Evolutionary conservation across 1,284 basidiomycete genomes (phyloP).

Genomic region (Puccinia horiana): DNA sequence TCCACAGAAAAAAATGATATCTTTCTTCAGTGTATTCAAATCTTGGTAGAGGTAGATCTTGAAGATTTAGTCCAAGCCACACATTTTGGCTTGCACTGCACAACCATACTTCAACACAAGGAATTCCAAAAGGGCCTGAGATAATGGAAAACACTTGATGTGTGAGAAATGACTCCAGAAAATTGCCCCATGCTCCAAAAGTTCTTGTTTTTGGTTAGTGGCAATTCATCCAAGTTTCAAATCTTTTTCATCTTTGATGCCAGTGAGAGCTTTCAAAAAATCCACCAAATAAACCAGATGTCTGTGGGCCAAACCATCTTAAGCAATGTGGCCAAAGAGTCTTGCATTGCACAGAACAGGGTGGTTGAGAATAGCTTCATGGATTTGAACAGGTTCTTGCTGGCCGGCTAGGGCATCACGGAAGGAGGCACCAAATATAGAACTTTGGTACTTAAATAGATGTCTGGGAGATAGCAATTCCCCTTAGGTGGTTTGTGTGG

Average conservation of each 20-base stretch:
- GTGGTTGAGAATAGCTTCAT: not conserved
- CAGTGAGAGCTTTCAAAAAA: constrained; percentile 6
- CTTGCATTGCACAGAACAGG: not conserved
- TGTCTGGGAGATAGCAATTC: constrained; percentile 7
- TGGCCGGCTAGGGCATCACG: not conserved
- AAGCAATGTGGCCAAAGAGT: not conserved
- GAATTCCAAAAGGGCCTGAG: not conserved
- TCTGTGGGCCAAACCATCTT: not conserved
- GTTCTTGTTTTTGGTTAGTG: not conserved
- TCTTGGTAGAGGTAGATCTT: not conserved
- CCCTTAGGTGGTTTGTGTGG: not conserved
- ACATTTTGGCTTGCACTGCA: not conserved
- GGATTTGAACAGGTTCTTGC: not conserved
- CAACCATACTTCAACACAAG: not conserved
- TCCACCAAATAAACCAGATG: not conserved
- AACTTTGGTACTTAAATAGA: constrained; percentile 7
- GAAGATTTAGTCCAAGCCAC: not conserved
- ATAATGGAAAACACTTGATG: not conserved
- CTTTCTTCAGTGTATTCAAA: not conserved
- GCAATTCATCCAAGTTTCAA: not conserved
- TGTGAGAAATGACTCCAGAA: not conserved
- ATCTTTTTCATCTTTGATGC: not conserved
- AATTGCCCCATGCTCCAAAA: not conserved
- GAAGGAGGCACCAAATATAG: not conserved
- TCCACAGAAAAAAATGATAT: not conserved